Percentiles rank a stretch among this genome's conserved stretches.
Conservation (phyloP, 768 basidiomycete species). For the Mrakia hoshinonis region DNA sequence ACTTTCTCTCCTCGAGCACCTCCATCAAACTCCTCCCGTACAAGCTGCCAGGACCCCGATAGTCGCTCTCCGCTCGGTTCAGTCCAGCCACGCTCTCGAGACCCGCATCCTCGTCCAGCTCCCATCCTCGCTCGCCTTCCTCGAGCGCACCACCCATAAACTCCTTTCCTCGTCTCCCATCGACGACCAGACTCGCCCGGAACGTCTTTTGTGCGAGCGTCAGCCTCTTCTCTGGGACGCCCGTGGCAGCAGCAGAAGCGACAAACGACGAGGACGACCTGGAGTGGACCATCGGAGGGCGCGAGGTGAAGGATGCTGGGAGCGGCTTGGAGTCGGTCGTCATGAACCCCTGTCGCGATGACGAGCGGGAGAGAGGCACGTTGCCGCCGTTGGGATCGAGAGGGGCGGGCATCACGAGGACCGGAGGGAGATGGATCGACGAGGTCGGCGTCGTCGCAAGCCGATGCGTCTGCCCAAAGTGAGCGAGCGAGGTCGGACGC, state of each 20-base stretch:
- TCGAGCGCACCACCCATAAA: constrained; percentile 27
- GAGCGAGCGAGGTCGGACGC: constrained; percentile 23
- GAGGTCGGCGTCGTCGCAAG: constrained; percentile 22
- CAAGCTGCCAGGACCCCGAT: constrained; percentile 23
- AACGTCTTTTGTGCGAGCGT: constrained; percentile 29
- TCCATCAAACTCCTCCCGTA: constrained; percentile 30
- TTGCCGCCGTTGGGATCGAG: constrained; percentile 13
- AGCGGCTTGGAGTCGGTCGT: constrained; percentile 17
- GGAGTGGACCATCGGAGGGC: constrained; percentile 8
- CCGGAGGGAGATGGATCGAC: constrained; percentile 26
- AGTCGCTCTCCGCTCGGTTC: constrained; percentile 18
- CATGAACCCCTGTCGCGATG: constrained; percentile 15
- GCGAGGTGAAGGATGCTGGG: constrained; percentile 7
- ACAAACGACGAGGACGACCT: constrained; percentile 24
- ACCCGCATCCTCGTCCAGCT: constrained; percentile 25
- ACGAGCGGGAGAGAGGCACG: not conserved
- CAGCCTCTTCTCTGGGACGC: constrained; percentile 4
- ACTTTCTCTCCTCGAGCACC: constrained; percentile 25
- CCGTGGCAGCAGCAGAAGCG: constrained; percentile 12
- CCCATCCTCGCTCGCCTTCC: constrained; percentile 23
- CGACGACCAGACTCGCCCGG: constrained; percentile 28
- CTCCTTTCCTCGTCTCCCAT: constrained; percentile 20
- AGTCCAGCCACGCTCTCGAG: not conserved
- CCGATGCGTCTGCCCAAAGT: constrained; percentile 21
- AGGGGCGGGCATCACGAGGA: constrained; percentile 27